Evolutionary conservation across 805 yeast species (phyloP).

Genomic region (Kluyveromyces nonfermentans): DNA sequence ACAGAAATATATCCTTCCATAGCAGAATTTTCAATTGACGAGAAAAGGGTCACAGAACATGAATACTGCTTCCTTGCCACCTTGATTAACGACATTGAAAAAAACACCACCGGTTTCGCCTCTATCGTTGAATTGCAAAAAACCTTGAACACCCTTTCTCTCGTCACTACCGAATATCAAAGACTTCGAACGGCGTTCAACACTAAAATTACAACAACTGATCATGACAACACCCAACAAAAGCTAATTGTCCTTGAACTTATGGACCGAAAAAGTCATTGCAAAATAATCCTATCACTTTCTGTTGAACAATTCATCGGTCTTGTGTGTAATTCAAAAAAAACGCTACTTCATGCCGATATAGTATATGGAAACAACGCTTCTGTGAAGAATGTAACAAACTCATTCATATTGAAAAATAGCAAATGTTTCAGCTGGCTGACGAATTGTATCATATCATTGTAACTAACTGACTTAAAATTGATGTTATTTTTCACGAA

Average conservation of each 20-base stretch:
- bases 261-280: conserved; percentile 3
- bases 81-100: background rate
- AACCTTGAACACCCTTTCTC: background rate
- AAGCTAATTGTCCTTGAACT: conserved; percentile 13
- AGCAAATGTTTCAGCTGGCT: conserved; percentile 16
- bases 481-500: background rate
- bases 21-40: background rate
- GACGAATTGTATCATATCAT: background rate
- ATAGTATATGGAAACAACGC: conserved; percentile 4
- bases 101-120: background rate
- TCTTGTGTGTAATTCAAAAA: background rate
- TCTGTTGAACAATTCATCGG: conserved; percentile 10
- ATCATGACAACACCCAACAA: conserved; percentile 3
- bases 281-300: conserved; percentile 8
- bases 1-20: background rate
- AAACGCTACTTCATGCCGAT: conserved; percentile 3
- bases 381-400: conserved; percentile 4
- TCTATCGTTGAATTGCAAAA: conserved; percentile 1
- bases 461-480: background rate
- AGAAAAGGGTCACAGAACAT: background rate
- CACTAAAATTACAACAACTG: conserved; percentile 1
- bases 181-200: conserved; percentile 13
- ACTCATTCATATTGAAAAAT: conserved; percentile 8
- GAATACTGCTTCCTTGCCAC: background rate
- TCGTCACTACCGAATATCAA: conserved; percentile 3